These are phyloP conservation scores for Neocucurbitaria cava DNA, from an alignment of 2,329 filamentous ascomycete species.

Conservation along the genomic window DNA sequence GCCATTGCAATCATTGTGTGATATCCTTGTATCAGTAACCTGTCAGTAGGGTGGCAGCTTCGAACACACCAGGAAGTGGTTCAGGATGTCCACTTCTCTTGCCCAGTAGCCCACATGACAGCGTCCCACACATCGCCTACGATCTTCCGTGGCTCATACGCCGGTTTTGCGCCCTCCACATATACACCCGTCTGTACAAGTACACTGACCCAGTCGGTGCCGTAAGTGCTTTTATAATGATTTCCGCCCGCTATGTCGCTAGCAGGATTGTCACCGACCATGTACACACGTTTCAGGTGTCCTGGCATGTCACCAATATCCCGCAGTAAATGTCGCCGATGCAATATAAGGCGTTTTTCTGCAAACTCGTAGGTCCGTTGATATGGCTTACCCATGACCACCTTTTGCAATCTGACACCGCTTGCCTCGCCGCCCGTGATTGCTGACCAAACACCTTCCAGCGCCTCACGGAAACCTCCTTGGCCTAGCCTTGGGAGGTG, in stretches of 20 bases:
- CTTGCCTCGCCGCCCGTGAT: slow-evolving; percentile 66
- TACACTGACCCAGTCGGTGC: slow-evolving; percentile 78
- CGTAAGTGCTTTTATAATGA: slow-evolving; percentile 69
- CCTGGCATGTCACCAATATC: slow-evolving; percentile 30
- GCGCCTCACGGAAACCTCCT: slow-evolving; percentile 83
- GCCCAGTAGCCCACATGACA: slow-evolving; percentile 75
- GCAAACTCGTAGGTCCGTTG: slow-evolving; percentile 82
- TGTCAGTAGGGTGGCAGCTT: too few relatives aligned
- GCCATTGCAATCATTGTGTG: neutral
- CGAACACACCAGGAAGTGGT: neutral
- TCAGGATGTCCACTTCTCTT: slow-evolving; percentile 52
- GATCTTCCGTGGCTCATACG: slow-evolving; percentile 68
- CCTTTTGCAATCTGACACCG: slow-evolving; percentile 66
- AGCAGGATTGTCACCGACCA: slow-evolving; percentile 80
- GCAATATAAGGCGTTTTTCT: slow-evolving; percentile 71
- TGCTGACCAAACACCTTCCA: slow-evolving; percentile 79
- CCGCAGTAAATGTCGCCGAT: slow-evolving; percentile 61
- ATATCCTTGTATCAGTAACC: neutral
- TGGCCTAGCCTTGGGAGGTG: slow-evolving; percentile 88
- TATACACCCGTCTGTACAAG: slow-evolving; percentile 85
- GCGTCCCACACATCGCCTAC: slow-evolving; percentile 78
- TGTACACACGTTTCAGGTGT: slow-evolving; percentile 80
- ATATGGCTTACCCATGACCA: slow-evolving; percentile 83
- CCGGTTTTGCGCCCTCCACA: slow-evolving; percentile 61
- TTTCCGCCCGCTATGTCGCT: slow-evolving; percentile 92